These are phyloP conservation scores for Lyophyllum shimeji DNA, from an alignment of 768 basidiomycete genomes.

Conservation along the genomic window DNA sequence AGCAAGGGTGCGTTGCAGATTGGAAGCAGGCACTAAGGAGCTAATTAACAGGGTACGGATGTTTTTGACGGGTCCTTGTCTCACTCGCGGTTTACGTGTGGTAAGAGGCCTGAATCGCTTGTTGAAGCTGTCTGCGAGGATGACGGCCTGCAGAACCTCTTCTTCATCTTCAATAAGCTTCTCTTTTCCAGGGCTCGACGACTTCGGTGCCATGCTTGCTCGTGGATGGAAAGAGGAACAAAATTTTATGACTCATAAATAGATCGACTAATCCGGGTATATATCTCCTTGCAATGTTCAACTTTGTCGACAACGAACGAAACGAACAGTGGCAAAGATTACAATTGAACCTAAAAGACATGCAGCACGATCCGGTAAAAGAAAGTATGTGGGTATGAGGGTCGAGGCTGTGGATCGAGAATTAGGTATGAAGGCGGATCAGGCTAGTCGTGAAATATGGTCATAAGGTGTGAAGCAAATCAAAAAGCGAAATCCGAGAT, in stretches of 20 bases:
- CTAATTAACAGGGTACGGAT: slow-evolving; percentile 12
- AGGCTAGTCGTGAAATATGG: slow-evolving; percentile 58
- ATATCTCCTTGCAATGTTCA: background rate
- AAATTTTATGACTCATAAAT: slow-evolving; percentile 25
- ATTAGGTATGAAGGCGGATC: slow-evolving; percentile 67
- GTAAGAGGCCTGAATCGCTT: slow-evolving; percentile 91
- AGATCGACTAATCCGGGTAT: slow-evolving; percentile 16
- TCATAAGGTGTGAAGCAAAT: slow-evolving; percentile 51
- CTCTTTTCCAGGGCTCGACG: slow-evolving; percentile 52
- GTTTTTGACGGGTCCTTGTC: slow-evolving; percentile 22
- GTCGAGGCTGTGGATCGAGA: slow-evolving; percentile 58
- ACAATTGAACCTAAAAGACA: slow-evolving; percentile 58
- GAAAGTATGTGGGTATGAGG: slow-evolving; percentile 60
- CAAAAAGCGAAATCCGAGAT: slow-evolving; percentile 62
- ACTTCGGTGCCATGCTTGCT: slow-evolving; percentile 65
- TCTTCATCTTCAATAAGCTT: slow-evolving; percentile 71
- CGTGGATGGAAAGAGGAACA: slow-evolving; percentile 9
- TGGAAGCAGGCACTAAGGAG: slow-evolving; percentile 79
- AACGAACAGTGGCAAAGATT: slow-evolving; percentile 41
- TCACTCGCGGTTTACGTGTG: slow-evolving; percentile 79
- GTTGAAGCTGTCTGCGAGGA: slow-evolving; percentile 97
- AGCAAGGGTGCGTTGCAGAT: slow-evolving; percentile 92
- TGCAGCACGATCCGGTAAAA: slow-evolving; percentile 57
- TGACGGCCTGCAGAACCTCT: slow-evolving; percentile 89
- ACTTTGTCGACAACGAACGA: slow-evolving; percentile 2